These are phyloP conservation scores for Salix caprea DNA, from an alignment of 345 rosid species.

Conservation along the genomic window DNA sequence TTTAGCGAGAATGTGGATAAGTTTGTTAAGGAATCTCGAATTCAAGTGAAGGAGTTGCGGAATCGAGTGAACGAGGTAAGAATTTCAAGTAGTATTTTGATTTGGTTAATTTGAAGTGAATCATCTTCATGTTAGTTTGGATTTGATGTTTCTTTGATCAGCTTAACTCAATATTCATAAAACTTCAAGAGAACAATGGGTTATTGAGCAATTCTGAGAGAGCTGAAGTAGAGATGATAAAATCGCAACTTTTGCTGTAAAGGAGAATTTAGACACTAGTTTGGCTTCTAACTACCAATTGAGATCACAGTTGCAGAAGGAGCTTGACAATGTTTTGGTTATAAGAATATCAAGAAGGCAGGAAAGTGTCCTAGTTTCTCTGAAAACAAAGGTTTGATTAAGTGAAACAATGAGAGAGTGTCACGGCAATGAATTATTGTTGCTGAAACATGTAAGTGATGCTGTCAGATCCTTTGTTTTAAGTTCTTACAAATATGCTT, in stretches of 20 bases:
- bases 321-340: constrained; percentile 15
- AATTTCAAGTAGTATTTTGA: no score
- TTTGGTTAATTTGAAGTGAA: neutral
- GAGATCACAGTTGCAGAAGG: constrained; percentile 33
- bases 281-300: constrained; percentile 27
- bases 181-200: constrained; percentile 39
- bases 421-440: no score
- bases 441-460: neutral
- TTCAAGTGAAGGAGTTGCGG: constrained; percentile 34
- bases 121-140: neutral
- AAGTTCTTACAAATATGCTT: no score
- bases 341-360: constrained; percentile 4
- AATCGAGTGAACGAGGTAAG: constrained; percentile 31
- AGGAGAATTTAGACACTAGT: constrained; percentile 23
- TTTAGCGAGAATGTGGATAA: constrained; percentile 36
- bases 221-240: constrained; percentile 40
- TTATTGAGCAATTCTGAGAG: constrained; percentile 26
- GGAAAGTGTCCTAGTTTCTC: neutral
- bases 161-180: constrained; percentile 25
- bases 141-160: constrained; percentile 13
- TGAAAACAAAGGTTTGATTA: neutral
- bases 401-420: neutral
- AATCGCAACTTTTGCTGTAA: constrained; percentile 31
- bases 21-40: constrained; percentile 35
- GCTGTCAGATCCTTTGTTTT: neutral